Evolutionary conservation across 2,329 filamentous ascomycete genomes (phyloP), one percentile per base, ranked within the genome.

Genomic region (Diaporthe ampelina): DNA sequence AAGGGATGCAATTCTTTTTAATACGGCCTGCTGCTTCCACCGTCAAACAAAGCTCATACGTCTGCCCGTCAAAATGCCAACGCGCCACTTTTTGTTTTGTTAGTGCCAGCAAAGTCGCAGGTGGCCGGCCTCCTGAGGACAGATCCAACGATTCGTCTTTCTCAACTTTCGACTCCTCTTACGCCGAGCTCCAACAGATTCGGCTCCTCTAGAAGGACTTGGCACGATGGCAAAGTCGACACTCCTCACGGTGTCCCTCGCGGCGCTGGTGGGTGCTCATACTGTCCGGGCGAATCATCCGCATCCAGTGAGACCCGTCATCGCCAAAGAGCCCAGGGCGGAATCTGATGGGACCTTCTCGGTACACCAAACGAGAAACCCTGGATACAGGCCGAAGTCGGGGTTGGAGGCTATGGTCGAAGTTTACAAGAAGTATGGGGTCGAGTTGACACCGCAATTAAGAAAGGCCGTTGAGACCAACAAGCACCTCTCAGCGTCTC

Each of bases 371-470:
- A 32, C 29, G 24, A 72, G 29, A 26, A 72, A 72, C 19, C 13
- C 29, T 13, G 6, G 43, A 11, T 72, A n/a, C 48, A 56, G 8
- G 19, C 26, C n/a, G 4, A 72, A 72, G 21, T 63, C 70, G 9
- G 70, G 70, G 19, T n/a, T 63, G 19, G 21, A 59, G 37, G 70
- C 70, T 13, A 52, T 72, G 70, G 17, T 72, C 10, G 70, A 72
- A 9, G 57, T 50, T 6, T 72, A 72, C 48, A 19, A 40, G 13
- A 72, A 72, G 24, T 72, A 72, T 35, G 35, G 45, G 5, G 45
- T 45, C 26, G 57, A 59, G 21, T 19, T 72, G n/a, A 54, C 70
- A 7, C 32, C 43, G 17, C 13, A 54, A 6, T 54, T 72, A 26
- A 72, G 40, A 21, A 56, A 29, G 11, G 70, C 70, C 1, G 54